Percentiles rank a stretch among this genome's conserved stretches.
phyloP scores from a whole-genome alignment of 2,329 filamentous ascomycete species.

The Penicillium sp. region DNA sequence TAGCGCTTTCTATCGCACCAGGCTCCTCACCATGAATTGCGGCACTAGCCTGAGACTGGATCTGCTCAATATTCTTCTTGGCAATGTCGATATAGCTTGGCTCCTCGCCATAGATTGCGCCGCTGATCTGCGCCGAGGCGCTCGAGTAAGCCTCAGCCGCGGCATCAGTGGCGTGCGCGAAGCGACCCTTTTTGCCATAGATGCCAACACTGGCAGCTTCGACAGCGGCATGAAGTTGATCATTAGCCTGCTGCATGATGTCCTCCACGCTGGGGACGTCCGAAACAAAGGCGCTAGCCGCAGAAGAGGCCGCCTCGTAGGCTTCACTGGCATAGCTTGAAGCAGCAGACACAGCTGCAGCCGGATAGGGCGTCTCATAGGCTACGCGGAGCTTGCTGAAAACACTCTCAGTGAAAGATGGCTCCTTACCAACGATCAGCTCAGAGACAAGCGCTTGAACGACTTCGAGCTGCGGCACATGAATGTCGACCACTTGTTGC shows the following conservation, averaged over 20 bases:
- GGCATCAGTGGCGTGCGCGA: slow-evolving; percentile 57
- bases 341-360: slow-evolving; percentile 47
- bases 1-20: slow-evolving; percentile 37
- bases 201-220: slow-evolving; percentile 59
- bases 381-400: slow-evolving; percentile 70
- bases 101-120: slow-evolving; percentile 58
- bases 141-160: slow-evolving; percentile 56
- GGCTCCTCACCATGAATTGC: slow-evolving; percentile 57
- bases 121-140: slow-evolving; percentile 52
- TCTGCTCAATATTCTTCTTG: slow-evolving; percentile 54
- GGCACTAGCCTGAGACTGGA: slow-evolving; percentile 56
- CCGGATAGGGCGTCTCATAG: slow-evolving; percentile 63
- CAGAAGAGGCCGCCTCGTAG: slow-evolving; percentile 46
- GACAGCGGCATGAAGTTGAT: slow-evolving; percentile 60
- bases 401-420: slow-evolving; percentile 78
- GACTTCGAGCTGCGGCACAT: slow-evolving; percentile 66
- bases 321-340: slow-evolving; percentile 55
- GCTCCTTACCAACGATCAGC: slow-evolving; percentile 74
- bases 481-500: slow-evolving; percentile 63
- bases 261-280: slow-evolving; percentile 60
- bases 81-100: slow-evolving; percentile 56
- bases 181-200: slow-evolving; percentile 59
- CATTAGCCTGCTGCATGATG: slow-evolving; percentile 58
- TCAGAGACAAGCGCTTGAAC: slow-evolving; percentile 75
- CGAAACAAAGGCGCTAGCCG: slow-evolving; percentile 44